A percentile compares a stretch with the other conserved stretches of the same genome.
Conservation (phyloP, 2,329 filamentous ascomycete species). For the Aspergillus hortae region DNA sequence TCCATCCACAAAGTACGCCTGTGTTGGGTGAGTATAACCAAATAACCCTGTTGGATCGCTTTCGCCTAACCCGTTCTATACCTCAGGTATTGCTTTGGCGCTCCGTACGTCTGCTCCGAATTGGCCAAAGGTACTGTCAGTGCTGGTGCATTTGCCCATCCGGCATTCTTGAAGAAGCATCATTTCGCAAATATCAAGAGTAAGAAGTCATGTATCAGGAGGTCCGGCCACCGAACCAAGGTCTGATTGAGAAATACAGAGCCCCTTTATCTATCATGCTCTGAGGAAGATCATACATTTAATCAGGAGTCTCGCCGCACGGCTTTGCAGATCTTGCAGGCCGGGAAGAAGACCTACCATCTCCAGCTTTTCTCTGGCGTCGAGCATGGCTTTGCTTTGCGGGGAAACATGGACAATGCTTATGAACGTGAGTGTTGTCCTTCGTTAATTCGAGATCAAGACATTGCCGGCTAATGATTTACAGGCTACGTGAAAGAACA, state of each 20-base stretch:
- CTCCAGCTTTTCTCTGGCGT: conserved; percentile 21
- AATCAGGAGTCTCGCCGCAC: not conserved
- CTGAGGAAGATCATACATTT: not conserved
- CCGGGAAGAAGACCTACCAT: conserved; percentile 15
- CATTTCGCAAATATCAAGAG: not conserved
- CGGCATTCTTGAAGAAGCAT: not conserved
- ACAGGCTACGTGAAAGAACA: not conserved
- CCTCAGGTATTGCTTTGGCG: not conserved
- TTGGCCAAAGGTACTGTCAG: not conserved
- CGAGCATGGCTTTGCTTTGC: conserved; percentile 22
- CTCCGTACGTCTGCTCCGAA: not conserved
- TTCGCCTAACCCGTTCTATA: not conserved
- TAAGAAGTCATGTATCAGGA: too few relatives aligned
- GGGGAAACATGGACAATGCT: not conserved
- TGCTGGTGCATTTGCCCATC: not conserved
- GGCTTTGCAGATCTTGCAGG: conserved; percentile 13
- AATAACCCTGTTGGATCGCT: not conserved
- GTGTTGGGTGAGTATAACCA: not conserved
- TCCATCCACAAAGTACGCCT: not conserved
- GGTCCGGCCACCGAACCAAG: too few relatives aligned
- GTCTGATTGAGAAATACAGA: too few relatives aligned
- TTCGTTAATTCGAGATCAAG: too few relatives aligned
- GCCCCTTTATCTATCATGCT: not conserved
- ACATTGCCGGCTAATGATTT: too few relatives aligned
- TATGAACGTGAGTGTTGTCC: not conserved